Evolutionary conservation across 2,329 filamentous ascomycete genomes (phyloP).

Genomic region (Orbilia ellipsospora): DNA sequence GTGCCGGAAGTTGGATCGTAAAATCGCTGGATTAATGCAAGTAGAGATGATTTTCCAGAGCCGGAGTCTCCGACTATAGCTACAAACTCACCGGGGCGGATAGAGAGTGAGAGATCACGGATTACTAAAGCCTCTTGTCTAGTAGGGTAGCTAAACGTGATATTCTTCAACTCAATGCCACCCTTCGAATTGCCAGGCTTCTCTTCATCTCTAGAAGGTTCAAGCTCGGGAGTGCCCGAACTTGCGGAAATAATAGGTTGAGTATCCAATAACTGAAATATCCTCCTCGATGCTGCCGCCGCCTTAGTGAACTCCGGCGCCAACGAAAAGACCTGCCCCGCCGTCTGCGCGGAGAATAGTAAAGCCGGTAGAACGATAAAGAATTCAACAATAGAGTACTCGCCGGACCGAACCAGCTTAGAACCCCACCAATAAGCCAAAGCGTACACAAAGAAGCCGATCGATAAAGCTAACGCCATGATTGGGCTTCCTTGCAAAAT

Average conservation of each 20-base stretch:
- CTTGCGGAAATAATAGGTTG: conserved; percentile 57
- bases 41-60: conserved; percentile 75
- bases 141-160: conserved; percentile 75
- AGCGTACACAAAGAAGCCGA: conserved; percentile 76
- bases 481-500: conserved; percentile 65
- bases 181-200: conserved; percentile 45
- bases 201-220: conserved; percentile 59
- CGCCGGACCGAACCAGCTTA: conserved; percentile 74
- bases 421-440: conserved; percentile 85
- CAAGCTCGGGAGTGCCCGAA: background rate
- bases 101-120: conserved; percentile 68
- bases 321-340: conserved; percentile 79
- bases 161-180: conserved; percentile 69
- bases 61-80: conserved; percentile 75
- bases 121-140: conserved; percentile 71
- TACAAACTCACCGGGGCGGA: conserved; percentile 71
- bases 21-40: conserved; percentile 69
- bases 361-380: conserved; percentile 78
- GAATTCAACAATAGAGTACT: conserved; percentile 75
- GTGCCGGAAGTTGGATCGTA: conserved; percentile 64
- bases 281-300: conserved; percentile 70
- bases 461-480: conserved; percentile 67
- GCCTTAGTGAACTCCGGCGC: conserved; percentile 79
- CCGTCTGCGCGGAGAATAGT: conserved; percentile 77
- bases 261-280: conserved; percentile 61